Evolutionary conservation across 495 filamentous ascomycete species (phyloP), one percentile per base, ranked within the genome.

Genomic region (Amphirosellinia nigrospora): DNA sequence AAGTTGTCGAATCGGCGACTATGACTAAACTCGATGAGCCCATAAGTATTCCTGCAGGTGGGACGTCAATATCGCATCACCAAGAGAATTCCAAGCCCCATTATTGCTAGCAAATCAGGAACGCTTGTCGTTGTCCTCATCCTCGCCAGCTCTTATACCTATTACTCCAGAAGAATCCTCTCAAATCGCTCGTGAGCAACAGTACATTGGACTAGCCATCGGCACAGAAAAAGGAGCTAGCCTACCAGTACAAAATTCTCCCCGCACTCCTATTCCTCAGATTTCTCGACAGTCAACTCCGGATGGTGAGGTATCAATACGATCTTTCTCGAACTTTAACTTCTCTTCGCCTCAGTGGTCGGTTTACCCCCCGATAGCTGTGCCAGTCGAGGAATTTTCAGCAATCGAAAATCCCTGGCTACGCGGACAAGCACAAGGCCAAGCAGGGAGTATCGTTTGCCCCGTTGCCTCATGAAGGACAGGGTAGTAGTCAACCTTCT

Each of bases 251-350:
- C n/a, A 23, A 38, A 34, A n/a, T 5, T 11, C 23, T 45, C 58
- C 59, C 15, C 10, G 23, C 23, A 69, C 67, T 26, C 67, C 67
- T 63, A 55, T 34, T 30, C 34, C 67, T 53, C 68, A 8, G 15
- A 32, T 28, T 48, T 3, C 34, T 46, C 52, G 53, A 50, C 28
- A 60, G 32, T 66, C 56, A 50, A 74, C 74, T 21, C 74, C 74
- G 46, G 71, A 74, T 11, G 53, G 70, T n/a, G 76, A 72, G 30
- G 68, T 67, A 21, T 73, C 71, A 36, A 75, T 78, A 62, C 72
- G 72, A 59, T 55, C 71, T 53, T 76, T 78, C 58, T 70, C 74
- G 30, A 71, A 70, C 34, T 76, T 78, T 58, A 71, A 76, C 34
- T 70, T 68, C 3, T 70, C 72, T 16, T 75, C 74, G 5, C 71